A percentile compares a stretch with the other conserved stretches of the same genome.
These are phyloP conservation scores for Jatropha multifida DNA, from an alignment of 441 rosid species.

Conservation along the genomic window DNA sequence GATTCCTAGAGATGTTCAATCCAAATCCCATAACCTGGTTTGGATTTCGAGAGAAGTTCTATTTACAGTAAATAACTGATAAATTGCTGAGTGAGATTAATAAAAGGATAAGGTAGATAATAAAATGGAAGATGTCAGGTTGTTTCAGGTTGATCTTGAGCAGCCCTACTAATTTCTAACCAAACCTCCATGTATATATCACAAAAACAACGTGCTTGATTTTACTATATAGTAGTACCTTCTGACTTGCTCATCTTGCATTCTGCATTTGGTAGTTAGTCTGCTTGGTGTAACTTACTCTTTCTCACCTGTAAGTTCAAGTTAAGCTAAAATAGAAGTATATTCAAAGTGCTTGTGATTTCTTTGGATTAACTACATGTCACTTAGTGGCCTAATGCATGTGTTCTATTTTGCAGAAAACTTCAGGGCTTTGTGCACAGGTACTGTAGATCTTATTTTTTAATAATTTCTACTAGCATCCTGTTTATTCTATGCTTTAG, in stretches of 20 bases:
- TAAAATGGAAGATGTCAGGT: too few species aligned
- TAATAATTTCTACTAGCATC: conserved; percentile 3
- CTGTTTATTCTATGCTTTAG: background rate
- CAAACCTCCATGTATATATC: background rate
- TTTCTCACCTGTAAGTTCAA: too few species aligned
- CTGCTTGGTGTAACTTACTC: background rate
- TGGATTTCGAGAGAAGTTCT: too few species aligned
- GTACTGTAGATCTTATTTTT: conserved; percentile 37
- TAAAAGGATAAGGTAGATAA: too few species aligned
- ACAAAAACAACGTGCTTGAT: background rate
- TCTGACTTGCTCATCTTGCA: background rate
- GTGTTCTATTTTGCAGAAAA: conserved; percentile 59
- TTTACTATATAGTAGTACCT: background rate
- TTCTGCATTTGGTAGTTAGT: background rate
- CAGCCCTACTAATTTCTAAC: background rate
- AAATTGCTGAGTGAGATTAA: too few species aligned
- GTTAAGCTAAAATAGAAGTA: background rate
- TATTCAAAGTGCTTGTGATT: background rate
- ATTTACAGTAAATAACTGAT: too few species aligned
- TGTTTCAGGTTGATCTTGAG: too few species aligned
- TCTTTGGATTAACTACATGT: background rate
- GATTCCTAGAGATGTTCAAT: background rate
- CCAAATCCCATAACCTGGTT: too few species aligned
- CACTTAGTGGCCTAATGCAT: conserved; percentile 21
- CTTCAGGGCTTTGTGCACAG: conserved; percentile 92